Evolutionary conservation across 2,329 filamentous ascomycete genomes (phyloP).

Genomic region (Colletotrichum sojae): DNA sequence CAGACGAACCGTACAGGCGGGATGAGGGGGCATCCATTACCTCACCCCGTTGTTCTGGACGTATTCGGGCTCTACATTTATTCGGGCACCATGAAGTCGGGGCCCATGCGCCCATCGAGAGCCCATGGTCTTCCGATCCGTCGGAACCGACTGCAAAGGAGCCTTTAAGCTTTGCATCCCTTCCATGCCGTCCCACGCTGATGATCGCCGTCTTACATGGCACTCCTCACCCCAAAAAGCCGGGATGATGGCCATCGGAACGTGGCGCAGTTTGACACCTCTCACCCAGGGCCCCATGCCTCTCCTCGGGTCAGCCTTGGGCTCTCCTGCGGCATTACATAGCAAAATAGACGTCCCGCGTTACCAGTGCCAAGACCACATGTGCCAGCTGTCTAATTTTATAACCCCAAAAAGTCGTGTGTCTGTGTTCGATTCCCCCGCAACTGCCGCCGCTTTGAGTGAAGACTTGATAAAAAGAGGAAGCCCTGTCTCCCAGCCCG

Average conservation of each 20-base stretch:
- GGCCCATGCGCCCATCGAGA: background rate
- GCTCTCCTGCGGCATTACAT: background rate
- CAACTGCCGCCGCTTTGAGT: conserved; percentile 7
- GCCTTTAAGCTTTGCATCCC: conserved; percentile 9
- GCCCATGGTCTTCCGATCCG: conserved; percentile 5
- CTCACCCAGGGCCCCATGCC: conserved; percentile 8
- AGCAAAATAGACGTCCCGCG: too few species aligned
- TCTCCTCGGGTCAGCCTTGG: conserved; percentile 12
- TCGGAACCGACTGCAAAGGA: conserved; percentile 18
- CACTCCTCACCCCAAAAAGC: background rate
- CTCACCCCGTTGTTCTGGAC: too few species aligned
- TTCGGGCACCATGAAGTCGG: background rate
- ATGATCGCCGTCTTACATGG: background rate
- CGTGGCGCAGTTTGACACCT: conserved; percentile 26
- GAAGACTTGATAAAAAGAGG: conserved; percentile 9
- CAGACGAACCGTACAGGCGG: conserved; percentile 30
- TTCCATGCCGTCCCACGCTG: conserved; percentile 1
- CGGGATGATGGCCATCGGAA: conserved; percentile 8
- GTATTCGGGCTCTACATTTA: conserved; percentile 5
- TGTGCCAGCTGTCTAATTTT: conserved; percentile 23
- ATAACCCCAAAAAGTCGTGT: conserved; percentile 1
- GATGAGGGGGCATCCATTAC: background rate
- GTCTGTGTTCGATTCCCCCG: conserved; percentile 23
- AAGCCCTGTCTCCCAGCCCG: background rate
- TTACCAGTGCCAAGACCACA: conserved; percentile 25